A percentile compares a stretch with the other conserved stretches of the same genome.
phyloP scores from a whole-genome alignment of 192 early-diverging fungal species.

The Pilaira anomala region DNA sequence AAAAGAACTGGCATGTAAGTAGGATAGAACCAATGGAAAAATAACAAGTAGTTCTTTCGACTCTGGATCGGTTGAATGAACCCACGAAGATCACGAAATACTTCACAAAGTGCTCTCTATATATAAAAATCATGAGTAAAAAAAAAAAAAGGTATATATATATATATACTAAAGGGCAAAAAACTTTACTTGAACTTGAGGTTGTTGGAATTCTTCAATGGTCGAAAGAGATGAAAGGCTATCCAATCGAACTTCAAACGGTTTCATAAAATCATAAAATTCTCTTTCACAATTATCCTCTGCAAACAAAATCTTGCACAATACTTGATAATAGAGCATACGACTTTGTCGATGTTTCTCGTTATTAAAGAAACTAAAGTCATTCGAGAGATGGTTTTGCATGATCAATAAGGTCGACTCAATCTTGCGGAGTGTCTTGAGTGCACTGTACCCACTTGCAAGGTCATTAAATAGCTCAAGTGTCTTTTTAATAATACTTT shows the following conservation, averaged over 20 bases:
- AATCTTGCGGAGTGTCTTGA: slow-evolving; percentile 71
- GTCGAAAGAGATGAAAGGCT: slow-evolving; percentile 51
- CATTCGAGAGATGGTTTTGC: slow-evolving; percentile 63
- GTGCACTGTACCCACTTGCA: slow-evolving; percentile 63
- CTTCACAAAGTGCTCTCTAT: slow-evolving; percentile 52
- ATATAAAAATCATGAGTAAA: no score
- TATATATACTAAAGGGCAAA: not conserved
- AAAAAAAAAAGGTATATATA: slow-evolving; percentile 15
- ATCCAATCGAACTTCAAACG: slow-evolving; percentile 56
- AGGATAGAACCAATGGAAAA: slow-evolving; percentile 90
- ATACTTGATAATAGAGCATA: slow-evolving; percentile 70
- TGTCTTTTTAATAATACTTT: slow-evolving; percentile 55
- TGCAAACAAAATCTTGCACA: slow-evolving; percentile 73
- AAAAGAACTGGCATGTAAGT: slow-evolving; percentile 59
- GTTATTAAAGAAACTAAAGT: slow-evolving; percentile 70
- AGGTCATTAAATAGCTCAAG: slow-evolving; percentile 76
- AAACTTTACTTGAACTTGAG: slow-evolving; percentile 42
- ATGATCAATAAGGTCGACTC: slow-evolving; percentile 68
- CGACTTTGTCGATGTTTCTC: slow-evolving; percentile 59
- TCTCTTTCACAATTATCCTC: slow-evolving; percentile 49
- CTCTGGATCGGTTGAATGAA: slow-evolving; percentile 63
- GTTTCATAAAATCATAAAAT: slow-evolving; percentile 72
- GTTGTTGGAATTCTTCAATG: slow-evolving; percentile 51
- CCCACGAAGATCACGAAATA: slow-evolving; percentile 75
- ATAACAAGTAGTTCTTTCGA: slow-evolving; percentile 57